Evolutionary conservation across 257 asterid genomes (phyloP).

Genomic region (Voacanga thouarsii): DNA sequence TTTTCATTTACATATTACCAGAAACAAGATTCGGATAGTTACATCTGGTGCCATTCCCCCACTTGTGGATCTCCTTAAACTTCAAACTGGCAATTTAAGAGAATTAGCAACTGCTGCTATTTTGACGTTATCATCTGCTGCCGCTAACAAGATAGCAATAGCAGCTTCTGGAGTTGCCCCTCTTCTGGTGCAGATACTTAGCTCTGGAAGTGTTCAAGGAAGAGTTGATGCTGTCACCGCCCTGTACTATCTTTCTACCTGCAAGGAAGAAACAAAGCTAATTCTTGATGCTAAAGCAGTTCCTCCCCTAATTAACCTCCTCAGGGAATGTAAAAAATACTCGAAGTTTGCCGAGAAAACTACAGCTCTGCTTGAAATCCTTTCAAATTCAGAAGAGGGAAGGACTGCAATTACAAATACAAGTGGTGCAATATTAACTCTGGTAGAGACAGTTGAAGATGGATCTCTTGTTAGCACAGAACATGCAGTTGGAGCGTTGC

Average conservation of each 20-base stretch:
- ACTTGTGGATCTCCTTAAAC: constrained; percentile 73
- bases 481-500: constrained; percentile 67
- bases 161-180: constrained; percentile 66
- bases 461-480: constrained; percentile 78
- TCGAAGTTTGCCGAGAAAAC: constrained; percentile 85
- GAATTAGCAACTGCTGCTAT: constrained; percentile 86
- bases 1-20: constrained; percentile 27
- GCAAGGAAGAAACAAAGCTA: constrained; percentile 51
- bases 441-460: constrained; percentile 82
- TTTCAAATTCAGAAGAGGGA: constrained; percentile 69
- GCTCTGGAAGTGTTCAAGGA: constrained; percentile 82
- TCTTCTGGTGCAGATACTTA: constrained; percentile 62
- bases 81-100: constrained; percentile 51
- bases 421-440: constrained; percentile 62
- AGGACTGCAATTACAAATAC: constrained; percentile 51
- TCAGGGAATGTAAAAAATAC: constrained; percentile 82
- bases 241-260: constrained; percentile 67
- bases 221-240: constrained; percentile 82
- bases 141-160: constrained; percentile 62
- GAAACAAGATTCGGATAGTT: constrained; percentile 78
- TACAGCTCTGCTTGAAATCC: constrained; percentile 64
- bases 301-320: constrained; percentile 58
- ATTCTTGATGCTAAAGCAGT: constrained; percentile 61
- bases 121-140: constrained; percentile 65
- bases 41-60: constrained; percentile 73